phyloP scores from a whole-genome alignment of 2,329 filamentous ascomycete species.

The Cordyceps javanica region DNA sequence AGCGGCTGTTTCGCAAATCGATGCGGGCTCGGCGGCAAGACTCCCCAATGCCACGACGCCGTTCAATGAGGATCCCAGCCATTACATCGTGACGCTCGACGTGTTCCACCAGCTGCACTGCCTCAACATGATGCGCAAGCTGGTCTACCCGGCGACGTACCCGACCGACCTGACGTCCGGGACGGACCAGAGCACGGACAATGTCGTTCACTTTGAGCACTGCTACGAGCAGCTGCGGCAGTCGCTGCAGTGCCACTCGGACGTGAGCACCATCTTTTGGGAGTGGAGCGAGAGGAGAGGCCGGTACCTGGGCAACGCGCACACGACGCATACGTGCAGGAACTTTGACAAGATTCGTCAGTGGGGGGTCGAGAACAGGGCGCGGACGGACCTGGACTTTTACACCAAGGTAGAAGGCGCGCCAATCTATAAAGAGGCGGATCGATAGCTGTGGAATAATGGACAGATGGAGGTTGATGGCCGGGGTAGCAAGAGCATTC shows the following conservation, averaged over 20 bases:
- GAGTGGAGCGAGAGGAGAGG: conserved; percentile 37
- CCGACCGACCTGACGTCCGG: conserved; percentile 32
- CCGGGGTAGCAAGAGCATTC: too few relatives aligned
- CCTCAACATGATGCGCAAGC: conserved; percentile 40
- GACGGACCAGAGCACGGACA: conserved; percentile 35
- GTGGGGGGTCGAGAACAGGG: conserved; percentile 36
- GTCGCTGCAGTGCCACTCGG: conserved; percentile 47
- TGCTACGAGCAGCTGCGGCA: conserved; percentile 47
- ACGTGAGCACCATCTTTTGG: conserved; percentile 49
- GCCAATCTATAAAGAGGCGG: not conserved
- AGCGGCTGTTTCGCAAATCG: too few relatives aligned
- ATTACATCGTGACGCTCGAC: conserved; percentile 50
- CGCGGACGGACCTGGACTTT: conserved; percentile 5
- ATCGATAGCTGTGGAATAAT: not conserved
- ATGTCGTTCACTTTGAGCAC: conserved; percentile 34
- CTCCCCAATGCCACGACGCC: conserved; percentile 46
- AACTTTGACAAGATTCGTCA: conserved; percentile 44
- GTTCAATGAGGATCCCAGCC: conserved; percentile 45
- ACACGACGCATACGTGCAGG: conserved; percentile 45
- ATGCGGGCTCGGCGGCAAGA: conserved; percentile 18
- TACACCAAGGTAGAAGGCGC: not conserved
- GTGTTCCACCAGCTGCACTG: conserved; percentile 48
- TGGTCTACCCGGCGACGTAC: conserved; percentile 44
- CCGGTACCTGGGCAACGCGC: conserved; percentile 46
- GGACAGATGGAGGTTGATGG: not conserved